Conservation (phyloP, 805 yeast genomes). For the Zygoascus tannicola region DNA sequence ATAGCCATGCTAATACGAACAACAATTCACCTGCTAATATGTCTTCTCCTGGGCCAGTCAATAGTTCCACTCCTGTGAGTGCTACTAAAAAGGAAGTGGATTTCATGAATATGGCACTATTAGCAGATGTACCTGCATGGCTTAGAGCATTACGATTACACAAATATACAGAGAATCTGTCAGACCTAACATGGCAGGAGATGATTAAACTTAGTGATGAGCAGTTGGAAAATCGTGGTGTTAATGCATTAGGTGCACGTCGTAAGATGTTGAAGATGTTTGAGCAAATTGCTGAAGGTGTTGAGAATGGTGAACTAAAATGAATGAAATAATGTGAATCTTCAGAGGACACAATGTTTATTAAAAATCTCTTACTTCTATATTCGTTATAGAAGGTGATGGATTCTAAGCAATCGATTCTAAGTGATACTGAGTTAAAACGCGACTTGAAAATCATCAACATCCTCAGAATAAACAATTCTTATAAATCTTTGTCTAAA, state of each 20-base stretch:
- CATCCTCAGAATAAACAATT: too few species aligned
- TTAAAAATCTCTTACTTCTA: too few species aligned
- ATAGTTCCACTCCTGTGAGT: neutral
- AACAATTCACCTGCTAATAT: neutral
- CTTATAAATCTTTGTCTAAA: too few species aligned
- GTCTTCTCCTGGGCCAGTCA: too few species aligned
- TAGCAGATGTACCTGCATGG: conserved; percentile 86
- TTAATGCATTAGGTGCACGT: conserved; percentile 91
- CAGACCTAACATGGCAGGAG: conserved; percentile 68
- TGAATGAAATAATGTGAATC: too few species aligned
- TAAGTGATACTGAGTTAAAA: too few species aligned
- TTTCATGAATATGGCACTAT: conserved; percentile 27
- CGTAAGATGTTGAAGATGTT: conserved; percentile 89
- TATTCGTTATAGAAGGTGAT: too few species aligned
- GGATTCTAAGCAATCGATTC: too few species aligned
- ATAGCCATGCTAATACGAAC: neutral
- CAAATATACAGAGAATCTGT: conserved; percentile 81
- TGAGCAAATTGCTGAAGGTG: conserved; percentile 60
- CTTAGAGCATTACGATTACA: conserved; percentile 80
- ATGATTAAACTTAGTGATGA: conserved; percentile 63
- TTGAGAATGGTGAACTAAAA: conserved; percentile 25
- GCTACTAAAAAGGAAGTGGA: conserved; percentile 35
- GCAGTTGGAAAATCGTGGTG: conserved; percentile 69
- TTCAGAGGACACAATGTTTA: too few species aligned
- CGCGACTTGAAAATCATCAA: too few species aligned